phyloP scores from a whole-genome alignment of 2,329 filamentous ascomycete species.

The Trematosphaeria pertusa region DNA sequence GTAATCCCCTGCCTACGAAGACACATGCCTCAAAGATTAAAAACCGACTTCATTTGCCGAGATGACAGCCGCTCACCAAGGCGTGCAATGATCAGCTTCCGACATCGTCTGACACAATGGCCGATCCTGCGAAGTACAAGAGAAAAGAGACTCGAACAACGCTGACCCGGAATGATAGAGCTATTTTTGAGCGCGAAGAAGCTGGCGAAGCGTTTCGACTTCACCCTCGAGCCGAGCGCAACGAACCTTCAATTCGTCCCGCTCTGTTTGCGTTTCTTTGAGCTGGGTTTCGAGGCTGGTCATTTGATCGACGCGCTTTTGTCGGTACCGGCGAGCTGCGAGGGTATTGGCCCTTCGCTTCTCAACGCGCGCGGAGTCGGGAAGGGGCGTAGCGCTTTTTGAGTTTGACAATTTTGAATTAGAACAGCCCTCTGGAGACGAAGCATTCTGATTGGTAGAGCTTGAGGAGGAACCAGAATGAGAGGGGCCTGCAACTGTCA shows the following conservation, averaged over 20 bases:
- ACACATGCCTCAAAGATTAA: conserved; percentile 28
- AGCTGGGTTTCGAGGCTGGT: conserved; percentile 66
- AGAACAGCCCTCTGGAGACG: conserved; percentile 33
- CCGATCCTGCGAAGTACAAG: conserved; percentile 1
- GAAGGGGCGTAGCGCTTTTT: conserved; percentile 28
- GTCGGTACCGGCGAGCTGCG: conserved; percentile 74
- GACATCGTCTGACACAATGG: conserved; percentile 41
- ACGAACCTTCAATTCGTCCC: conserved; percentile 68
- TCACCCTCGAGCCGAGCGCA: conserved; percentile 72
- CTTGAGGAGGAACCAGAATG: conserved; percentile 37
- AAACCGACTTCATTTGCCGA: conserved; percentile 38
- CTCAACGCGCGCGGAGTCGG: conserved; percentile 38
- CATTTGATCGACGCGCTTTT: conserved; percentile 73
- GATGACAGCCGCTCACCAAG: conserved; percentile 28
- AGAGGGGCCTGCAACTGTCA: conserved; percentile 31
- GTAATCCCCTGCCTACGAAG: conserved; percentile 6
- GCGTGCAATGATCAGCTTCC: conserved; percentile 32
- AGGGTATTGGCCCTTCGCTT: conserved; percentile 74
- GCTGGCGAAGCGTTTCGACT: conserved; percentile 64
- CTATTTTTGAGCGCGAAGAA: conserved; percentile 52
- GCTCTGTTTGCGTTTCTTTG: conserved; percentile 64
- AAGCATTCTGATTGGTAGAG: conserved; percentile 29
- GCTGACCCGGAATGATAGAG: conserved; percentile 22
- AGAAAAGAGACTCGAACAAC: conserved; percentile 9
- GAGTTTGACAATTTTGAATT: conserved; percentile 29